Evolutionary conservation across 805 yeast genomes (phyloP).

Genomic region (Candida lessepsii): DNA sequence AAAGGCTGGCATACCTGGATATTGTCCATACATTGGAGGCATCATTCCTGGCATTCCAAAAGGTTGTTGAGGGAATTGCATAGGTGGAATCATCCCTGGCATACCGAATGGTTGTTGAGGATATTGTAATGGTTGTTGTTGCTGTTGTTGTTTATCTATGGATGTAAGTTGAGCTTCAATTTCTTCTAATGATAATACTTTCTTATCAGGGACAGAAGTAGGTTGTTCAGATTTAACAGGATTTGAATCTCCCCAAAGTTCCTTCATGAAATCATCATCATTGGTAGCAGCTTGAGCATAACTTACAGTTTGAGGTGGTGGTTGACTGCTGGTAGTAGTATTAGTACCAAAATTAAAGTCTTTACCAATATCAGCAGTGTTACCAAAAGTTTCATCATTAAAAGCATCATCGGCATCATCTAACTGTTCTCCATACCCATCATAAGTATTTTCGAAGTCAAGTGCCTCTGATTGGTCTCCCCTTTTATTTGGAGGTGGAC

Average conservation of each 20-base stretch:
- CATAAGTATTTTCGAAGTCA: slow-evolving; percentile 84
- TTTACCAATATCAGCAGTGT: slow-evolving; percentile 47
- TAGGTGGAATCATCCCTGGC: slow-evolving; percentile 44
- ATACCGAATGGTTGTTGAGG: slow-evolving; percentile 33
- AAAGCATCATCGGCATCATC: slow-evolving; percentile 74
- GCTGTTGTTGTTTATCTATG: slow-evolving; percentile 32
- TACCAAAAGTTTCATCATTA: slow-evolving; percentile 79
- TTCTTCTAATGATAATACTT: slow-evolving; percentile 73
- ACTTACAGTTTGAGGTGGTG: slow-evolving; percentile 29
- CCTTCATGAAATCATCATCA: slow-evolving; percentile 47
- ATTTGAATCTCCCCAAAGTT: slow-evolving; percentile 41
- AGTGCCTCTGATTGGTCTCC: slow-evolving; percentile 35
- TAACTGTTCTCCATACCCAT: slow-evolving; percentile 66
- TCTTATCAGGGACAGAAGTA: slow-evolving; percentile 30
- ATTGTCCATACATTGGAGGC: slow-evolving; percentile 18
- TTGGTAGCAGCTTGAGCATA: slow-evolving; percentile 41
- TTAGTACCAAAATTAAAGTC: slow-evolving; percentile 61
- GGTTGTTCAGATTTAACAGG: slow-evolving; percentile 20
- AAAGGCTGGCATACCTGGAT: slow-evolving; percentile 13
- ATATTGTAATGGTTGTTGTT: slow-evolving; percentile 19
- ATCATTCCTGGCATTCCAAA: slow-evolving; percentile 11
- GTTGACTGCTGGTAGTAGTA: slow-evolving; percentile 8
- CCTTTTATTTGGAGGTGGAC: slow-evolving; percentile 27
- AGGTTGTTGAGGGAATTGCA: slow-evolving; percentile 10
- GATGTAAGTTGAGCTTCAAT: slow-evolving; percentile 74